Conservation (phyloP, 305 asterid genomes). For the Euphrasia arctica region DNA sequence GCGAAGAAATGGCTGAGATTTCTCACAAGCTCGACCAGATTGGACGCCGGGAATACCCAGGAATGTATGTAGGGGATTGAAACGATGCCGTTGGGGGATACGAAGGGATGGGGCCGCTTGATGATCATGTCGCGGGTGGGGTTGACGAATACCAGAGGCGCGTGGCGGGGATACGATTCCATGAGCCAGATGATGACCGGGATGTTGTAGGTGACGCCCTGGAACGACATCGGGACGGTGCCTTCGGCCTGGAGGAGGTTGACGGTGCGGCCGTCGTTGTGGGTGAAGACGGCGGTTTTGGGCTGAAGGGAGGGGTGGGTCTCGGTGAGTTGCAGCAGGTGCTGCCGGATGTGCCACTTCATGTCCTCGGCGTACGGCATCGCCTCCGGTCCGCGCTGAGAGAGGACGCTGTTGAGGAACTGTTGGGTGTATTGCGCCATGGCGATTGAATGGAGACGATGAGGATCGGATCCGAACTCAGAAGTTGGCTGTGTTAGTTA, state of each 20-base stretch:
- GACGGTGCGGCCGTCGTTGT: constrained; percentile 92
- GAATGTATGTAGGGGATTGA: constrained; percentile 64
- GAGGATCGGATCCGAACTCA: not conserved
- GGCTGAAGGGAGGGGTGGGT: constrained; percentile 71
- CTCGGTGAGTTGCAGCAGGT: constrained; percentile 57
- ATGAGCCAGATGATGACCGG: constrained; percentile 84
- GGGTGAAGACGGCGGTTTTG: constrained; percentile 77
- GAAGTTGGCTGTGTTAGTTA: not conserved
- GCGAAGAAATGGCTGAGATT: constrained; percentile 39
- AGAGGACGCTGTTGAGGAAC: constrained; percentile 70
- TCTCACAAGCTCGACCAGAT: constrained; percentile 64
- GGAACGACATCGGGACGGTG: constrained; percentile 75
- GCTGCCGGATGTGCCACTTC: constrained; percentile 86
- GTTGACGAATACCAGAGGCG: constrained; percentile 81
- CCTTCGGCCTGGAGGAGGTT: constrained; percentile 88
- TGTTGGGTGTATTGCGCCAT: constrained; percentile 59
- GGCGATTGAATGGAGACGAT: not conserved
- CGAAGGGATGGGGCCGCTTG: constrained; percentile 74
- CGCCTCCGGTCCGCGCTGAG: constrained; percentile 72
- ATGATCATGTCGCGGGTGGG: constrained; percentile 91
- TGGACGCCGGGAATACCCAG: constrained; percentile 89
- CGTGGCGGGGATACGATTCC: constrained; percentile 87
- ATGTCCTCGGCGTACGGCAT: constrained; percentile 72
- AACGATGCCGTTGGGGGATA: constrained; percentile 83
- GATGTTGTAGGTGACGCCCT: constrained; percentile 73